Base-by-base conservation (phyloP, 305 asterid species). In the Andrographis paniculata region DNA sequence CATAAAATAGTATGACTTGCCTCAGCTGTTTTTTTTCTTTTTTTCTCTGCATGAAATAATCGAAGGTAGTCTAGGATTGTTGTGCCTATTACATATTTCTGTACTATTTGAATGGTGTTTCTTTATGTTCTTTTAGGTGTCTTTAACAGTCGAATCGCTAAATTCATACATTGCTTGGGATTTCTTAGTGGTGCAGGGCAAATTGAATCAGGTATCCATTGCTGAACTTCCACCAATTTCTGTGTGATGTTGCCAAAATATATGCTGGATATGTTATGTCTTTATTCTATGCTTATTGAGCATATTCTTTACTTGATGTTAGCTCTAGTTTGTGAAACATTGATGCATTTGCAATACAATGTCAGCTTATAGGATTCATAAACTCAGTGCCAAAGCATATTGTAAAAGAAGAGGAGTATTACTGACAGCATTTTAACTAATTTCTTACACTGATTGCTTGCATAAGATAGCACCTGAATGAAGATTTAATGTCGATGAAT, bases 111-210 rank as follows among this genome's bases (percentile, higher is more conserved):
- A 57, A 45, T 50, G 52, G 11, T 42, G 19, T 49, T 1, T 17
- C 20, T 58, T 45, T 24, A 44, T 65, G 50, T 46, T 55, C 58
- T 62, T 60, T 22, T 57, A 83, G 99, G 94, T 91, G 58, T 53
- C 80, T 46, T 49, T 91, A 58, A 57, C 67, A 13, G 95, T 76
- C 60, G 96, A 87, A 52, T 80, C 96, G 14, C 23, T 77, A 59
- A 87, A 91, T 66, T 83, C 99, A 31, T 91, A 83, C 66, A 77
- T 91, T 65, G 99, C 94, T 55, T 91, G 99, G 95, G 99, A 91
- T 71, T 91, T 91, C 66, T 70, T 94, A 18, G 64, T 91, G 78
- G 82, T 75, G 53, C 96, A 83, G 74, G 95, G 99, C 59, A 87
- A 82, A 67, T 56, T 83, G 74, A 87, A 56, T 78, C 42, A 68